Conservation (phyloP, 1,284 basidiomycete genomes). For the Trametes sp. region DNA sequence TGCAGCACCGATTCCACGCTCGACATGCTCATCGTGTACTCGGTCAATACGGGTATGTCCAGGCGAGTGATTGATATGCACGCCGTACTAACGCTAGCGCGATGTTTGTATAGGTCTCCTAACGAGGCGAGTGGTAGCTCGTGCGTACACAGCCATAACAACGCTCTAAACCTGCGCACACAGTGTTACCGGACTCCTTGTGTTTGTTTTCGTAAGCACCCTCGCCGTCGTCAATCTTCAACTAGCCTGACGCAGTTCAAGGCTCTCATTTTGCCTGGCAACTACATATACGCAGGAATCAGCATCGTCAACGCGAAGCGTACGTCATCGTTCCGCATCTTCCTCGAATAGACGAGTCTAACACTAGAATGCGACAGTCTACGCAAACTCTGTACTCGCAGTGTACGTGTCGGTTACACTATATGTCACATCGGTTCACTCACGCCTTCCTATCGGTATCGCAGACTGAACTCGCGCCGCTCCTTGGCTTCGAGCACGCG, state of each 20-base stretch:
- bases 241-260: background rate
- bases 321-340: background rate
- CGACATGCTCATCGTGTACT: conserved; percentile 9
- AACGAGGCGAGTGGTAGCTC: background rate
- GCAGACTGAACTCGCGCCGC: conserved; percentile 10
- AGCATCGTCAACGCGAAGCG: conserved; percentile 9
- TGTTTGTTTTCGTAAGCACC: conserved; percentile 8
- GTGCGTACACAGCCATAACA: background rate
- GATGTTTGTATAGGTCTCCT: background rate
- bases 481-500: conserved; percentile 3
- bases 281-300: conserved; percentile 11
- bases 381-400: conserved; percentile 10
- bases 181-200: background rate
- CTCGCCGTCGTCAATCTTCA: background rate
- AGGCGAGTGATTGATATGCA: background rate
- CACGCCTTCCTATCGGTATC: background rate
- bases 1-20: conserved; percentile 5
- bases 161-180: background rate
- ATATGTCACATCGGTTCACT: background rate
- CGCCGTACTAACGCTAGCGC: background rate
- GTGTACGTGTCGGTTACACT: background rate
- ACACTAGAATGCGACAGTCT: background rate
- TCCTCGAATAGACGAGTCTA: too few species aligned
- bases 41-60: conserved; percentile 10
- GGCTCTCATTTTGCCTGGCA: conserved; percentile 7